These are phyloP conservation scores for Atkinsonella hypoxylon DNA, from an alignment of 2,329 filamentous ascomycete species.

Conservation along the genomic window DNA sequence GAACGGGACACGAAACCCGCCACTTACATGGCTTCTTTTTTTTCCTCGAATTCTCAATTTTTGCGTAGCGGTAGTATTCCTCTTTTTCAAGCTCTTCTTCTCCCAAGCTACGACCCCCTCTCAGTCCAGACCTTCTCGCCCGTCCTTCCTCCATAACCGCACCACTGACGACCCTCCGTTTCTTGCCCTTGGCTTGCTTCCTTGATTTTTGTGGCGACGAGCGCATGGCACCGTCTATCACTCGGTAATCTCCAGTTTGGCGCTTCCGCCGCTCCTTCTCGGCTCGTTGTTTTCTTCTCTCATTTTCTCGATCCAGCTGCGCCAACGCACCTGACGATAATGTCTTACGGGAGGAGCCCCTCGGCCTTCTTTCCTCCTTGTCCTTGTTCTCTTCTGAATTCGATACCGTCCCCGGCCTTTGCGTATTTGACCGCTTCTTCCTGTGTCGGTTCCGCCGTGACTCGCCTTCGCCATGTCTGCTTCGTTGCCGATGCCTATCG, in stretches of 20 bases:
- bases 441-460: constrained; percentile 23
- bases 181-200: constrained; percentile 29
- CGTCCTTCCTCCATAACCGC: constrained; percentile 57
- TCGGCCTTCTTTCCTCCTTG: constrained; percentile 14
- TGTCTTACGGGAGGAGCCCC: constrained; percentile 10
- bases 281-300: constrained; percentile 34
- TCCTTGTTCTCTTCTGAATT: constrained; percentile 20
- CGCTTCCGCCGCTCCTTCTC: constrained; percentile 18
- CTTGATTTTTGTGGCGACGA: constrained; percentile 14
- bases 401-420: constrained; percentile 18
- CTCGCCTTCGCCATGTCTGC: constrained; percentile 16
- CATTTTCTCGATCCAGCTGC: constrained; percentile 51
- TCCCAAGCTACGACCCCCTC: constrained; percentile 31
- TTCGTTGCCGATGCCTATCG: constrained; percentile 14
- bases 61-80: constrained; percentile 31
- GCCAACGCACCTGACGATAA: constrained; percentile 48
- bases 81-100: constrained; percentile 37
- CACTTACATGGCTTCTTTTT: constrained; percentile 51
- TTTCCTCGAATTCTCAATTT: constrained; percentile 35
- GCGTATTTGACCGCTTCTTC: constrained; percentile 22
- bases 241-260: constrained; percentile 6
- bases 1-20: no score
- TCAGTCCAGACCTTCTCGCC: constrained; percentile 22
- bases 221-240: not conserved
- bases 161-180: constrained; percentile 56